phyloP scores from a whole-genome alignment of 1,284 basidiomycete genomes.

The Cystobasidiaceae sp. region DNA sequence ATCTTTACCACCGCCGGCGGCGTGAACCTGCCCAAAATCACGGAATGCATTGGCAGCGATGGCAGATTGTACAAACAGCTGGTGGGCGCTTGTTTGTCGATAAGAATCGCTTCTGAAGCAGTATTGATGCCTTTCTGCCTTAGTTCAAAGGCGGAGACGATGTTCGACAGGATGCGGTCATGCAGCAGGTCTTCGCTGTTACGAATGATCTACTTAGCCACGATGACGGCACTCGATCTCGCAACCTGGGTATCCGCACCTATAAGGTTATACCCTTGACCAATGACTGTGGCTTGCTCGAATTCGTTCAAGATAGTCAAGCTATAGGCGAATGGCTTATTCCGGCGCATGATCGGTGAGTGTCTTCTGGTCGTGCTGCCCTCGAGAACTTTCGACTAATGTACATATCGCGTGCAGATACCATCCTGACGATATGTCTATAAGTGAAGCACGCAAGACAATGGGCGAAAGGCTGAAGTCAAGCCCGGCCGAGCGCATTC shows the following conservation, averaged over 20 bases:
- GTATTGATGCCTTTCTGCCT: neutral
- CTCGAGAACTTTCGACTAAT: neutral
- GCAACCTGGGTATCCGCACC: constrained; percentile 68
- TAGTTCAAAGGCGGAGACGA: constrained; percentile 95
- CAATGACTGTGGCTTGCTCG: constrained; percentile 74
- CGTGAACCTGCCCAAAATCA: constrained; percentile 76
- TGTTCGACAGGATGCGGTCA: constrained; percentile 91
- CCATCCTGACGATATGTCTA: neutral
- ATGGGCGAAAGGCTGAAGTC: constrained; percentile 46
- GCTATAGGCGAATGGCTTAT: constrained; percentile 63
- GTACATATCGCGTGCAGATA: neutral
- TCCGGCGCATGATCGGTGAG: constrained; percentile 59
- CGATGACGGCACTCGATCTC: constrained; percentile 69
- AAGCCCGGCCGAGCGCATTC: constrained; percentile 34
- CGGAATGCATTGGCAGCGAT: constrained; percentile 62
- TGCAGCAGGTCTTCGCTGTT: constrained; percentile 95
- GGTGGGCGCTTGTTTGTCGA: constrained; percentile 52
- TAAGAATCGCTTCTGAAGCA: neutral
- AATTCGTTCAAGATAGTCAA: constrained; percentile 80
- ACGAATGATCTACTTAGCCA: constrained; percentile 71
- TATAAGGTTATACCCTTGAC: constrained; percentile 87
- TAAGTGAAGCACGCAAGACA: constrained; percentile 36
- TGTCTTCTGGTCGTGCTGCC: neutral
- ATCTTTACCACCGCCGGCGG: constrained; percentile 70
- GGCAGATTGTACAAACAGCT: constrained; percentile 71